Evolutionary conservation across 495 filamentous ascomycete genomes (phyloP).

Genomic region (Mycothermus thermophilus): DNA sequence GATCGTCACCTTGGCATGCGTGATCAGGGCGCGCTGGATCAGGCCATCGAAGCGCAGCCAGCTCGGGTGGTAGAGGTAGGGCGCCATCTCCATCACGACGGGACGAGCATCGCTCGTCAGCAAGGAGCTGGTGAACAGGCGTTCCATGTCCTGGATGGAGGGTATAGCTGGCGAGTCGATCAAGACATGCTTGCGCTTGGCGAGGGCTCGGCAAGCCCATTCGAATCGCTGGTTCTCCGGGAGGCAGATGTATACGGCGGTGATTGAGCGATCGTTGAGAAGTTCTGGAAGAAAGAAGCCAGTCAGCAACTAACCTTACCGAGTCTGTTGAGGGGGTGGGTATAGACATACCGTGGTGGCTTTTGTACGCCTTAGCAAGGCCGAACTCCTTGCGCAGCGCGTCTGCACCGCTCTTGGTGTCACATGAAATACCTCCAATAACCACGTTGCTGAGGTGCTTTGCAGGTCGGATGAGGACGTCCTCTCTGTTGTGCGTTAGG

Average conservation of each 20-base stretch:
- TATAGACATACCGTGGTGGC: slow-evolving; percentile 30
- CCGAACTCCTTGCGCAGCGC: slow-evolving; percentile 39
- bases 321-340: not conserved
- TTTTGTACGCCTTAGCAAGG: slow-evolving; percentile 39
- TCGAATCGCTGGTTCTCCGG: slow-evolving; percentile 42
- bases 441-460: no score
- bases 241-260: slow-evolving; percentile 38
- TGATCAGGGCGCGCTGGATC: slow-evolving; percentile 27
- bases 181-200: slow-evolving; percentile 45
- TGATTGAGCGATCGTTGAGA: slow-evolving; percentile 38
- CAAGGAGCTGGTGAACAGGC: slow-evolving; percentile 28
- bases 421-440: no score
- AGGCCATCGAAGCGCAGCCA: slow-evolving; percentile 35
- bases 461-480: no score
- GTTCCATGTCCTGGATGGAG: slow-evolving; percentile 34
- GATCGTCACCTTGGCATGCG: slow-evolving; percentile 21
- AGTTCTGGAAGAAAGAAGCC: slow-evolving; percentile 29
- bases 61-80: slow-evolving; percentile 42
- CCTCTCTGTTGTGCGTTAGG: no score
- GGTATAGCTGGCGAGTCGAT: slow-evolving; percentile 42
- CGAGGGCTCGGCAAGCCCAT: slow-evolving; percentile 38
- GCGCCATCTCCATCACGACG: slow-evolving; percentile 48
- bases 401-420: no score
- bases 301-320: no score
- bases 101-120: slow-evolving; percentile 14